Evolutionary conservation across 2,329 filamentous ascomycete genomes (phyloP), one percentile per base, ranked within the genome.

Genomic region (Aspergillus ustus): DNA sequence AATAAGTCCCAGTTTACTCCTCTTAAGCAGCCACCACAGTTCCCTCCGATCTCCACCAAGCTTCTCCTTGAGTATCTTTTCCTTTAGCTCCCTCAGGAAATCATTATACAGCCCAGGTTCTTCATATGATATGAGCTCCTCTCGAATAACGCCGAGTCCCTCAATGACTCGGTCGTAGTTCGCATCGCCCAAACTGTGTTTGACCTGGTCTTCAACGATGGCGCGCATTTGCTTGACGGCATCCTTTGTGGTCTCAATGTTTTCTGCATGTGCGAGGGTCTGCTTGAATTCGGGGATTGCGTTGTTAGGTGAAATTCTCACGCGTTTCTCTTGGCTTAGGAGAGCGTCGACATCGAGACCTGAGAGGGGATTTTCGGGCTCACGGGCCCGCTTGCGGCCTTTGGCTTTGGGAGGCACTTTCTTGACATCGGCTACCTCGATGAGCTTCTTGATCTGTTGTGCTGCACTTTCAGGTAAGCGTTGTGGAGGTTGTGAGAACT

Each of bases 211-310:
- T 61, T 87, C 83, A 49, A 96, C 85, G 59, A 97, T 89, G 4
- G 74, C 74, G 13, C 84, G 87, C 86, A 98, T 91, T 71, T 96
- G 91, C 66, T 88, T 86, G 6, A 88, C 84, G 1, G 90, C 90
- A 19, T 89, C 85, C 62, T 87, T 82, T 57, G 96, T 85, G 3
- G 85, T 82, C 1, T 84, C 79, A 1, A 89, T 79, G 29, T 88
- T 84, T 7, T 86, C 83, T 0, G 89, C 83, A 1, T 80, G 78
- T 1, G 82, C 82, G 17, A 98, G 82, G 3, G 89, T 84, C 74
- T 92, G 92, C 73, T 93, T 96, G 85, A 97, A 97, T 62, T 94
- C 91, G 0, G 95, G 93, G 5, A 98, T 87, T 1, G 93, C 87
- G 66, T 98, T 98, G 9, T 89, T 84, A 0, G 85, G 74, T 8